Evolutionary conservation across 805 yeast genomes (phyloP), one percentile per base, ranked within the genome.

Genomic region (Kluyveromyces wickerhamii): DNA sequence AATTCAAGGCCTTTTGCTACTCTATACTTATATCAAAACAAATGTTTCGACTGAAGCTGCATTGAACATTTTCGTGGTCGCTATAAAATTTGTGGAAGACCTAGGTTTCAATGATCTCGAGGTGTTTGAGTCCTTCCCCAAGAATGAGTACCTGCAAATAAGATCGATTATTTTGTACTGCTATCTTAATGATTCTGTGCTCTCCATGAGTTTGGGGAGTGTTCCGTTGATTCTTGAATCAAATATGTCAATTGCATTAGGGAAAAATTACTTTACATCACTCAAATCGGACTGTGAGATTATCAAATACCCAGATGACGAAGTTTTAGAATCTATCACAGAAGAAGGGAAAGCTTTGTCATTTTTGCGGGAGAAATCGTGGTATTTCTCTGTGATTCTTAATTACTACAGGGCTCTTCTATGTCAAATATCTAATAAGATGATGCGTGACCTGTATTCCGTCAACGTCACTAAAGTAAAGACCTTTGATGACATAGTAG

Each of bases 31-130:
- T 27, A 44, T 65, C 10, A 67, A 62, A 24, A 49, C 54, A 7
- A 49, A 57, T 13, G 43, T 51, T 32, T 63, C 68, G 18, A 53
- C 67, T 1, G 72, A 71, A 25, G 55, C 67, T 8, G 62, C 67
- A 4, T 63, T 59, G 35, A 55, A 63, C 32, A 43, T 74, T 12
- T 49, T 65, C 4, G 50, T 72, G 2, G 61, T 69, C 1, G 72
- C 75, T 5, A 63, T 72, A 4, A 59, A 78, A 40, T 67, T 65
- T 41, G 79, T 79, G 0, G 71, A 67, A 30, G 77, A 72, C 25
- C 45, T 75, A 48, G 83, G 83, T 0, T 57, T 80, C 5, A 74
- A 78, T 42, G 56, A 75, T 34, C 53, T 52, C 4, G 79, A 73
- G 29, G 45, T 67, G 2, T 63, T 65, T 34, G 44, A 51, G 3